These are phyloP conservation scores for Colletotrichum abscissum DNA, from an alignment of 2,329 filamentous ascomycete species.

Conservation along the genomic window DNA sequence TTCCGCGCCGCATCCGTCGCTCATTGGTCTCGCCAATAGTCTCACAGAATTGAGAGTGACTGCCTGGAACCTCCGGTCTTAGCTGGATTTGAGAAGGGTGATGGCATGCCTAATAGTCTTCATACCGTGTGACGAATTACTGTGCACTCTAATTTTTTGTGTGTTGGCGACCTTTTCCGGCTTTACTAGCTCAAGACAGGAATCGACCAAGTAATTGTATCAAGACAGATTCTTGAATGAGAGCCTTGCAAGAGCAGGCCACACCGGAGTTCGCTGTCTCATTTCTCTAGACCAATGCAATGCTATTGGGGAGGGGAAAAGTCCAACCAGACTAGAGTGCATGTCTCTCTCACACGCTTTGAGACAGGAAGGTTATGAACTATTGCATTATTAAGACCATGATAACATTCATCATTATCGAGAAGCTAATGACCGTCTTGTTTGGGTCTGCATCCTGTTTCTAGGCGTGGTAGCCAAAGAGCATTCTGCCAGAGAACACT, in stretches of 20 bases:
- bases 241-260: too few relatives aligned
- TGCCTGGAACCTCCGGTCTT: neutral
- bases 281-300: too few relatives aligned
- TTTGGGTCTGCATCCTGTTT: neutral
- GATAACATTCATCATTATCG: neutral
- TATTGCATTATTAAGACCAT: neutral
- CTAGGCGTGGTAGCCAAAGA: neutral
- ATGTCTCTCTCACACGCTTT: neutral
- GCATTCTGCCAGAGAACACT: neutral
- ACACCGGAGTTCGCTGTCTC: too few relatives aligned
- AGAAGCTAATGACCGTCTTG: neutral
- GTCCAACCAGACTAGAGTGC: too few relatives aligned
- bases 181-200: too few relatives aligned
- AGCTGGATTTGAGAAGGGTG: neutral
- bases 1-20: neutral
- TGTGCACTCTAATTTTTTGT: too few relatives aligned
- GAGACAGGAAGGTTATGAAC: neutral
- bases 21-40: neutral
- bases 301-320: too few relatives aligned
- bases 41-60: neutral
- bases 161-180: too few relatives aligned
- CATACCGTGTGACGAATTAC: neutral
- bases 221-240: too few relatives aligned
- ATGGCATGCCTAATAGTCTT: neutral
- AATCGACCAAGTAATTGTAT: too few relatives aligned